Percentiles rank a stretch among this genome's conserved stretches.
These are phyloP conservation scores for Inga leiocalycina DNA, from an alignment of 306 rosid species.

Conservation along the genomic window DNA sequence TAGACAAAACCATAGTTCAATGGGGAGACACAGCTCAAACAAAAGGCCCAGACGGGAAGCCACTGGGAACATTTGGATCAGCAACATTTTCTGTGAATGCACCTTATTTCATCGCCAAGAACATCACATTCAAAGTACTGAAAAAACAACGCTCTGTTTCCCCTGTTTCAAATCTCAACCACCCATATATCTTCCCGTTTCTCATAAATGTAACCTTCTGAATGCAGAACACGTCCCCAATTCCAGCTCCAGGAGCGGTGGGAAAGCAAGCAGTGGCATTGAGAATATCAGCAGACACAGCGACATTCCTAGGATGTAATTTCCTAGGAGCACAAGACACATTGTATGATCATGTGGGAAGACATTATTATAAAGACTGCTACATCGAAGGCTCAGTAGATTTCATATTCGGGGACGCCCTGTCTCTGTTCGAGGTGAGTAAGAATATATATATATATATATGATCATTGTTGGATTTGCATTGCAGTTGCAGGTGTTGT, in stretches of 20 bases:
- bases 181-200: not conserved
- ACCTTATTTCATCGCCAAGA: slow-evolving; percentile 89
- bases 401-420: slow-evolving; percentile 94
- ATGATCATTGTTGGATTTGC: not conserved
- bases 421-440: slow-evolving; percentile 80
- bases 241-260: slow-evolving; percentile 80
- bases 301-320: slow-evolving; percentile 71
- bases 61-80: slow-evolving; percentile 80
- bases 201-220: slow-evolving; percentile 19
- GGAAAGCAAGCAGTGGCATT: slow-evolving; percentile 95
- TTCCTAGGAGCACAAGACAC: slow-evolving; percentile 97
- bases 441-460: not conserved
- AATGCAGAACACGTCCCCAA: slow-evolving; percentile 79
- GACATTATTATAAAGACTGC: slow-evolving; percentile 94
- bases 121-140: slow-evolving; percentile 84
- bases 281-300: slow-evolving; percentile 92
- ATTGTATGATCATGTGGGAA: slow-evolving; percentile 83
- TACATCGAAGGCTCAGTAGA: slow-evolving; percentile 99
- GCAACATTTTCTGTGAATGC: slow-evolving; percentile 94
- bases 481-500: not conserved
- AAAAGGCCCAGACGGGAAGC: slow-evolving; percentile 67
- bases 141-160: not conserved
- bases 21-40: slow-evolving; percentile 99
- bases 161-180: not conserved
- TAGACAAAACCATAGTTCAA: slow-evolving; percentile 86